Conservation (phyloP, 2,329 filamentous ascomycete genomes). For the Emmonsiellopsis sp. region DNA sequence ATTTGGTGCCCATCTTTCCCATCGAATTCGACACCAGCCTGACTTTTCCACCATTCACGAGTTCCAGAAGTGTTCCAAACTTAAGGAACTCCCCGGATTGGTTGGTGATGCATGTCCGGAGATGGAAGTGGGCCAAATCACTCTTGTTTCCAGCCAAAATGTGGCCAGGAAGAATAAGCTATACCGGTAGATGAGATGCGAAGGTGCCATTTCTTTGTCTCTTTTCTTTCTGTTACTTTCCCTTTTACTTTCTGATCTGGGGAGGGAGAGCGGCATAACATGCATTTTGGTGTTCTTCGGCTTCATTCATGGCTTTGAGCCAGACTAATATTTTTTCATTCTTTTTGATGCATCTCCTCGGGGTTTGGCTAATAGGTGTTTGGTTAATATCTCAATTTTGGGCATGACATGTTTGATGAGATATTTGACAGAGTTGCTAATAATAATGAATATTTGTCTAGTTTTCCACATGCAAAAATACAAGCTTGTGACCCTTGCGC, state of each 20-base stretch:
- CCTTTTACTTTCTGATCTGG: too few relatives aligned
- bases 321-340: not conserved
- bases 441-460: too few relatives aligned
- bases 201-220: not conserved
- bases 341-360: too few relatives aligned
- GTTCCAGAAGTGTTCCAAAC: not conserved
- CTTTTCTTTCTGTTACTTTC: too few relatives aligned
- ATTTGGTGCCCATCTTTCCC: conserved; percentile 7
- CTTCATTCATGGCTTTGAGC: not conserved
- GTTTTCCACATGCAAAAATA: too few relatives aligned
- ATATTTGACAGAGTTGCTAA: too few relatives aligned
- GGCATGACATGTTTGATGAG: too few relatives aligned
- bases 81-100: not conserved
- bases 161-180: not conserved
- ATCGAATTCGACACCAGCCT: not conserved
- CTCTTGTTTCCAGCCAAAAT: not conserved
- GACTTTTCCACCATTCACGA: not conserved
- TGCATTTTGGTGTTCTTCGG: not conserved
- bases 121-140: not conserved
- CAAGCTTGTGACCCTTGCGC: too few relatives aligned
- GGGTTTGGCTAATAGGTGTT: too few relatives aligned
- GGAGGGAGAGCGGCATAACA: too few relatives aligned
- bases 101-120: not conserved
- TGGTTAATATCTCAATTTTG: too few relatives aligned
- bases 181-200: not conserved